Percentiles rank a stretch among this genome's conserved stretches.
These are phyloP conservation scores for Tremella fuciformis DNA, from an alignment of 768 basidiomycete genomes.

Conservation along the genomic window DNA sequence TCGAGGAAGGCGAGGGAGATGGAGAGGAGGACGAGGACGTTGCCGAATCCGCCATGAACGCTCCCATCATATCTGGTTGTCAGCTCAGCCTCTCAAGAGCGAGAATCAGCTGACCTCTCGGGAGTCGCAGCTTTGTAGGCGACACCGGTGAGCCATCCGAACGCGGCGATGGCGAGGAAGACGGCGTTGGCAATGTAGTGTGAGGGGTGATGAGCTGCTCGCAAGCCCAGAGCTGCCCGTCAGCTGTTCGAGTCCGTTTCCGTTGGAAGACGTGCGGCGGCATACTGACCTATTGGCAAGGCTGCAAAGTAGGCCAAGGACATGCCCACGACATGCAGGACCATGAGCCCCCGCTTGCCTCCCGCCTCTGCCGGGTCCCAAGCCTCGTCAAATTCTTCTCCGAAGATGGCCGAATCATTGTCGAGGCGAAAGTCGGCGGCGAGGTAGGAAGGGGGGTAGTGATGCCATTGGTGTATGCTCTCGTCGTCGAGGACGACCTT, in stretches of 20 bases:
- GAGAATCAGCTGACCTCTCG: slow-evolving; percentile 63
- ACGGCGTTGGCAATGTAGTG: slow-evolving; percentile 61
- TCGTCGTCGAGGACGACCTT: slow-evolving; percentile 26
- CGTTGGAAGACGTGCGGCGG: not conserved
- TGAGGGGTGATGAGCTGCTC: slow-evolving; percentile 69
- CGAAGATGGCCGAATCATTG: slow-evolving; percentile 38
- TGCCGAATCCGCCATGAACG: slow-evolving; percentile 67
- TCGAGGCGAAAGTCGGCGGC: slow-evolving; percentile 36
- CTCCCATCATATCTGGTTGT: slow-evolving; percentile 54
- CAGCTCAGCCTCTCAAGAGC: slow-evolving; percentile 6
- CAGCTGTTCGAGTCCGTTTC: slow-evolving; percentile 1
- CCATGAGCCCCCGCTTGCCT: slow-evolving; percentile 59
- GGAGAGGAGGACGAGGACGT: slow-evolving; percentile 57
- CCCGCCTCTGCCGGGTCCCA: slow-evolving; percentile 26
- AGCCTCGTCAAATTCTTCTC: slow-evolving; percentile 33
- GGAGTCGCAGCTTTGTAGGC: slow-evolving; percentile 77
- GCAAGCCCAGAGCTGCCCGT: slow-evolving; percentile 68
- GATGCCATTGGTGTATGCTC: slow-evolving; percentile 27
- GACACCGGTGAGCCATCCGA: slow-evolving; percentile 68
- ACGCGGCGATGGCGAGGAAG: slow-evolving; percentile 62
- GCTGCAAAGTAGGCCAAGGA: slow-evolving; percentile 74
- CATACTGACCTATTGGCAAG: slow-evolving; percentile 68
- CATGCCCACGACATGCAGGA: slow-evolving; percentile 71
- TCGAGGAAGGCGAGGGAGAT: slow-evolving; percentile 60
- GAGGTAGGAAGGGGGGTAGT: slow-evolving; percentile 36